Percentiles rank a stretch among this genome's conserved stretches.
Evolutionary conservation across 768 basidiomycete genomes (phyloP).

Genomic region (Hemileccinum rubropunctum): DNA sequence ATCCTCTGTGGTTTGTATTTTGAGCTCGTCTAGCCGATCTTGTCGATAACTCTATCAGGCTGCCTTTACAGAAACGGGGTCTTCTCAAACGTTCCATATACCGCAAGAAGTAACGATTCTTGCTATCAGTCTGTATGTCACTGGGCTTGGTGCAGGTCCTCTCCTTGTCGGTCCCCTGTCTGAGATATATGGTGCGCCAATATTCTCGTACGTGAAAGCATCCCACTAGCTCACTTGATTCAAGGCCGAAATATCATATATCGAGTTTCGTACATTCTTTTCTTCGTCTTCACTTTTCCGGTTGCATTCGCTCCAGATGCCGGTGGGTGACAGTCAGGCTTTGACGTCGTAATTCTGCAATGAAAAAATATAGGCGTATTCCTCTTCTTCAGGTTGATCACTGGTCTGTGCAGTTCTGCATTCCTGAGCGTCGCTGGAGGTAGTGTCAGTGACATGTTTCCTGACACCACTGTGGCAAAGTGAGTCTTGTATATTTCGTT

Average conservation of each 20-base stretch:
- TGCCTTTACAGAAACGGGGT: constrained; percentile 58
- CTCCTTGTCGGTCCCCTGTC: constrained; percentile 41
- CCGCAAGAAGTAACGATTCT: constrained; percentile 51
- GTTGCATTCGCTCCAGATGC: constrained; percentile 72
- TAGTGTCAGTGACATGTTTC: constrained; percentile 55
- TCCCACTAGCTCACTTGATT: background rate
- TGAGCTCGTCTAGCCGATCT: background rate
- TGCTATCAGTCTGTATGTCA: constrained; percentile 44
- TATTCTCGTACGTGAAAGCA: background rate
- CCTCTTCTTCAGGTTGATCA: no score
- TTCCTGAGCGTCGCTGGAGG: no score
- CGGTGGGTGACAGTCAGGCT: constrained; percentile 30
- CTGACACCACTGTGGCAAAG: constrained; percentile 56
- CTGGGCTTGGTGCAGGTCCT: constrained; percentile 34
- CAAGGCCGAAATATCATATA: constrained; percentile 66
- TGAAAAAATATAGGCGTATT: constrained; percentile 38
- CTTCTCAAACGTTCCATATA: constrained; percentile 51
- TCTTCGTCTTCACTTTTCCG: constrained; percentile 65
- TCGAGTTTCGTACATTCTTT: constrained; percentile 52
- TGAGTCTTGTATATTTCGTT: constrained; percentile 31
- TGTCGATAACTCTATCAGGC: constrained; percentile 37
- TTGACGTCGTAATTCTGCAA: background rate
- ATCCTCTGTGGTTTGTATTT: constrained; percentile 52
- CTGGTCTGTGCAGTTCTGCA: no score
- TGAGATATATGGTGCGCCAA: constrained; percentile 32